phyloP scores from a whole-genome alignment of 2,329 filamentous ascomycete species.

The Alternaria brassicae region DNA sequence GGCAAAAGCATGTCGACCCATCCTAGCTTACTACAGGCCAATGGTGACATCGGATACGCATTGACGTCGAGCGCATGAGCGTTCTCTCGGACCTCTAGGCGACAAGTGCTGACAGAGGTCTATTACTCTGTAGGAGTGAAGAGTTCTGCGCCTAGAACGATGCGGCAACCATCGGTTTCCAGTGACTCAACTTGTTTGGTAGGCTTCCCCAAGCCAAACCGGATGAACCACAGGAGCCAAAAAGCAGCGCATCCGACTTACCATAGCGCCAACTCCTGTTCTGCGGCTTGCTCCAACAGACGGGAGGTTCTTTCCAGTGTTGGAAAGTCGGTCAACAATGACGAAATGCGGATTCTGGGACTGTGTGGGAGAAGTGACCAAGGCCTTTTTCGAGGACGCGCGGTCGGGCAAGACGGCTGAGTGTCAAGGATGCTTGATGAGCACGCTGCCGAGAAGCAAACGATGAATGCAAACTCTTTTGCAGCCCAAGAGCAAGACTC shows the following conservation, averaged over 20 bases:
- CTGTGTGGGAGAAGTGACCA: constrained; percentile 10
- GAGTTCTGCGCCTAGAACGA: not conserved
- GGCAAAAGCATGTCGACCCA: constrained; percentile 5
- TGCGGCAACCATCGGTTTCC: not conserved
- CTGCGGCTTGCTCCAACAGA: constrained; percentile 17
- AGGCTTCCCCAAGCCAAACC: constrained; percentile 1
- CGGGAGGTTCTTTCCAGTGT: not conserved
- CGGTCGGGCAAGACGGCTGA: constrained; percentile 14
- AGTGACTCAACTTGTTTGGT: not conserved
- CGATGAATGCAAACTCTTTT: constrained; percentile 34
- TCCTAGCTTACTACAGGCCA: not conserved
- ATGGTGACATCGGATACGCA: not conserved
- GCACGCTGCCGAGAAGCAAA: constrained; percentile 19
- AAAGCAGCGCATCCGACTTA: not conserved
- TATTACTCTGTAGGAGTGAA: not conserved
- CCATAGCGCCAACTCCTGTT: constrained; percentile 10
- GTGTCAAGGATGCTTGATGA: constrained; percentile 12
- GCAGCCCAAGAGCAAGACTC: constrained; percentile 17
- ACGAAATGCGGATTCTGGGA: constrained; percentile 20
- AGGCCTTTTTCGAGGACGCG: constrained; percentile 21
- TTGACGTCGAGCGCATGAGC: not conserved
- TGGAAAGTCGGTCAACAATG: constrained; percentile 6
- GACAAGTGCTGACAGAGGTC: not conserved
- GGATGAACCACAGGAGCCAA: not conserved
- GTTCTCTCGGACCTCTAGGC: not conserved